Base-by-base conservation (phyloP, 1,284 basidiomycete genomes). In the Moniliella sp. region DNA sequence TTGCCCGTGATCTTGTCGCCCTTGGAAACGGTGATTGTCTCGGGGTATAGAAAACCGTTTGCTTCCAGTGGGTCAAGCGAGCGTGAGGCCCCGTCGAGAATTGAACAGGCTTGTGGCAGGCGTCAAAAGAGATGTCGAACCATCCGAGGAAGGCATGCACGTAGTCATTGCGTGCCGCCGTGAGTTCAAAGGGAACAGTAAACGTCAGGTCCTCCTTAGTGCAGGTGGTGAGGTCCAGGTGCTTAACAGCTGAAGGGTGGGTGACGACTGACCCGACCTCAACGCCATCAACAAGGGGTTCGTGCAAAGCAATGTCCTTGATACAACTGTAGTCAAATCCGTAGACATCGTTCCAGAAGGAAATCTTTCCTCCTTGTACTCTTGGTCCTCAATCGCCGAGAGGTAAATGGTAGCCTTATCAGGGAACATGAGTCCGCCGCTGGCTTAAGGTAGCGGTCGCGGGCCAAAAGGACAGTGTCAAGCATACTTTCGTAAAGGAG, bases 331-430 rank as follows among this genome's bases (percentile, higher is more conserved):
- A 99, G 66, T 99, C 84, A 62, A 99, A 97, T 27, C 91, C 91
- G 63, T 97, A 99, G 17, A 99, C 91, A 53, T 94, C 88, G 61
- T 94, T 86, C 91, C 91, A 99, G 69, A 93, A 57, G 16, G 50
- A 50, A 29, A 99, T 99, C 66, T 99, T 99, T 97, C 88, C 49
- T 97, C 86, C 65, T 97, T 97, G 72, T 99, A 99, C 43, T 97
- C 91, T 57, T 88, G 78, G 63, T 99, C 91, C 64, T 99, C 91
- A 55, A 99, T 94, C 26, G 84, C 91, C 27, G 86, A 86, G 35
- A 99, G 59, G 67, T 80, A 94, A 57, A 99, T 69, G 15, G 74
- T 83, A 8, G 88, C 88, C 33, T 70, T 78, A 66, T 99, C 91
- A 8, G 91, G 91, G 70, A 99, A 94, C 63, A 99, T 79, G 34